Evolutionary conservation across 1,139 yeast genomes (phyloP), one percentile per base, ranked within the genome.

Genomic region (Chernovozyma aurita): DNA sequence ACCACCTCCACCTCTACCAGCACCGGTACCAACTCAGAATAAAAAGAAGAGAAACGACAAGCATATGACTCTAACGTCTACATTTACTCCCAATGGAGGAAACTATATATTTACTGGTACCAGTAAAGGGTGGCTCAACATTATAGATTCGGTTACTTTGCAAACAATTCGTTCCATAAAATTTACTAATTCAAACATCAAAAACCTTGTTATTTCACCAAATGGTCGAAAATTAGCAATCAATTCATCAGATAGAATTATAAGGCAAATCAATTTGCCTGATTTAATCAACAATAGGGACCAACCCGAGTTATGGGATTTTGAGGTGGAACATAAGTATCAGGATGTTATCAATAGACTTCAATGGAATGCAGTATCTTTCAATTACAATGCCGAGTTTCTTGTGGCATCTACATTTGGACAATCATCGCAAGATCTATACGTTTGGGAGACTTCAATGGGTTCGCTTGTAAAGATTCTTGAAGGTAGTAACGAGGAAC

Each of bases 401-500:
- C 62, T 90, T 12, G 80, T 87, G 34, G 97, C 97, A 0, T 81
- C 95, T 1, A 85, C 96, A 0, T 84, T 78, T 53, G 96, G 95
- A 16, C 83, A 85, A 21, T 78, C 86, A 12, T 80, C 87, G 2
- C 96, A 88, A 51, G 96, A 87, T 49, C 70, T 92, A 33, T 90
- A 88, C 56, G 76, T 92, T 42, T 90, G 97, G 97, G 97, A 92
- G 52, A 85, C 96, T 0, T 70, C 79, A 11, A 73, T 85, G 70
- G 97, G 97, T 0, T 80, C 95, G 13, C 64, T 90, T 38, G 85
- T 88, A 29, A 85, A 90, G 59, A 92, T 90, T 36, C 65, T 87
- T 30, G 97, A 90, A 58, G 96, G 97, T 1, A 86, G 96, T n/a
- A 80, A 80, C 46, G 97, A 90, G 50, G 87, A 81, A 51, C 66